Percentiles rank a stretch among this genome's conserved stretches.
Conservation (phyloP, 495 filamentous ascomycete genomes). For the Hypoxylon crocopeplum region DNA sequence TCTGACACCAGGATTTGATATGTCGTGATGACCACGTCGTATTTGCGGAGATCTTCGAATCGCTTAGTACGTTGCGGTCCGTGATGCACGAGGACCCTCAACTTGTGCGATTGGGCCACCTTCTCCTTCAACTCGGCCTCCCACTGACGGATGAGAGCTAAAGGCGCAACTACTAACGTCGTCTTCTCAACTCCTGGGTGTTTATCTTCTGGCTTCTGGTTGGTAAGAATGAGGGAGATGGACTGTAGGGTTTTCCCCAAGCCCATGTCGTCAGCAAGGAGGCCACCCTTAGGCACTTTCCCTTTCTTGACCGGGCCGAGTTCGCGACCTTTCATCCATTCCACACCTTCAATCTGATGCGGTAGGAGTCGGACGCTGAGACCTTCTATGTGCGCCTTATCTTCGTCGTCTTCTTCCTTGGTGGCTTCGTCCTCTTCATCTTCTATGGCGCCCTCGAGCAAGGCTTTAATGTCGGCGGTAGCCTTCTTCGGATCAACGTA, state of each 20-base stretch:
- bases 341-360: conserved; percentile 90
- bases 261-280: conserved; percentile 88
- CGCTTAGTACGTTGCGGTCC: conserved; percentile 83
- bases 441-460: conserved; percentile 86
- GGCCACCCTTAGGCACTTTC: conserved; percentile 82
- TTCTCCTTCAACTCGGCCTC: conserved; percentile 87
- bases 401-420: conserved; percentile 61
- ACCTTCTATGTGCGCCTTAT: conserved; percentile 62
- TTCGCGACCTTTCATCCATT: conserved; percentile 93
- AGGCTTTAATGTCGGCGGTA: conserved; percentile 82
- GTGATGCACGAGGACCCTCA: conserved; percentile 88
- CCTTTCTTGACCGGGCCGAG: conserved; percentile 78
- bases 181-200: conserved; percentile 71
- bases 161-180: conserved; percentile 91
- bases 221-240: conserved; percentile 80
- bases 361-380: conserved; percentile 86
- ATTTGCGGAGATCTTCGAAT: conserved; percentile 73
- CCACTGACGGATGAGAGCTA: conserved; percentile 97
- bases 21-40: conserved; percentile 97
- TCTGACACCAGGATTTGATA: conserved; percentile 95
- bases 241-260: conserved; percentile 86
- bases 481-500: conserved; percentile 82
- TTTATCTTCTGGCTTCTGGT: conserved; percentile 71
- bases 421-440: conserved; percentile 69
- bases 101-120: conserved; percentile 67